Conservation (phyloP, 2,329 filamentous ascomycete species). For the Knufia petricola region DNA sequence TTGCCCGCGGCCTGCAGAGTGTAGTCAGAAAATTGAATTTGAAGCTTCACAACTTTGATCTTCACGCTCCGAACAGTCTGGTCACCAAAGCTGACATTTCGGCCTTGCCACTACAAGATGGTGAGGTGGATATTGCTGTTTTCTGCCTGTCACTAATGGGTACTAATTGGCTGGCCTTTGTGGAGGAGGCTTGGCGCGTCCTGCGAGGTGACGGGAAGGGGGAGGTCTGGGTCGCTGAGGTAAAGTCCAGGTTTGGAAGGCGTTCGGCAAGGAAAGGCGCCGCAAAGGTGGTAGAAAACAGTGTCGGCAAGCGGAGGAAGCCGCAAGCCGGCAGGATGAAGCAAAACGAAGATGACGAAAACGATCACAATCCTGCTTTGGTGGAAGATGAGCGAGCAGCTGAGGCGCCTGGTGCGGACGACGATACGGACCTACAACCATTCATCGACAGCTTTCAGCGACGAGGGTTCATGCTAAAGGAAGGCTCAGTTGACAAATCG, state of each 20-base stretch:
- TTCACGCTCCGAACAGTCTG: slow-evolving; percentile 64
- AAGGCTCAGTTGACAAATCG: slow-evolving; percentile 62
- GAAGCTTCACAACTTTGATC: slow-evolving; percentile 73
- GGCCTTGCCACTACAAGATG: slow-evolving; percentile 64
- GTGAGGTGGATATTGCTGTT: slow-evolving; percentile 72
- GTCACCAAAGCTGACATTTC: slow-evolving; percentile 87
- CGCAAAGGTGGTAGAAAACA: slow-evolving; percentile 50
- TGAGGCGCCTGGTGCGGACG: slow-evolving; percentile 35
- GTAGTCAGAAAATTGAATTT: slow-evolving; percentile 59
- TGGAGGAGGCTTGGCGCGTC: slow-evolving; percentile 89
- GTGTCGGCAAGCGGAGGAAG: slow-evolving; percentile 55
- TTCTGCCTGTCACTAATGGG: slow-evolving; percentile 98
- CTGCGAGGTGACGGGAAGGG: slow-evolving; percentile 73
- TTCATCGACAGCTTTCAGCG: slow-evolving; percentile 76
- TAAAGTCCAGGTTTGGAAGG: slow-evolving; percentile 80
- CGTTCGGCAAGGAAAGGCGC: slow-evolving; percentile 37
- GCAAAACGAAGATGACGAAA: slow-evolving; percentile 39
- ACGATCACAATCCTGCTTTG: slow-evolving; percentile 41
- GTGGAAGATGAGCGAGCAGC: slow-evolving; percentile 39
- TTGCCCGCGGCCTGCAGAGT: slow-evolving; percentile 52
- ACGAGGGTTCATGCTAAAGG: slow-evolving; percentile 75
- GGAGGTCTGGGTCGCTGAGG: slow-evolving; percentile 94
- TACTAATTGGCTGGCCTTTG: slow-evolving; percentile 94
- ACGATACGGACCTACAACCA: slow-evolving; percentile 75
- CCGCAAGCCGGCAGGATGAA: slow-evolving; percentile 25